These are phyloP conservation scores for Lasiodiplodia theobromae DNA, from an alignment of 2,329 filamentous ascomycete genomes.

Conservation along the genomic window DNA sequence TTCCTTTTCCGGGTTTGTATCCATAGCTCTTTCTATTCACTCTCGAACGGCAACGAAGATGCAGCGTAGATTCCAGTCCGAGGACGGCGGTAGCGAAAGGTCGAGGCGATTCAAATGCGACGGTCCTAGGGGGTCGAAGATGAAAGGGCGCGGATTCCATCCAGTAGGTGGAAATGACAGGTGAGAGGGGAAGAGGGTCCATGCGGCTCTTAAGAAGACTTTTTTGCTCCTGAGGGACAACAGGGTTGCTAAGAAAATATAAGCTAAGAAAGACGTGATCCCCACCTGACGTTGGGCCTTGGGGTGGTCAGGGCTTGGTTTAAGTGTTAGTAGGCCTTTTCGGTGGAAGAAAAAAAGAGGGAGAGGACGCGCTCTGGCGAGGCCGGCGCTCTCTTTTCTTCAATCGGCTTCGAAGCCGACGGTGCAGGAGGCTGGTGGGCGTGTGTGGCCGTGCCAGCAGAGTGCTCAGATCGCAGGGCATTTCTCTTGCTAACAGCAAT, in stretches of 20 bases:
- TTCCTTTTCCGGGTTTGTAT: background rate
- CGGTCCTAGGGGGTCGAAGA: background rate
- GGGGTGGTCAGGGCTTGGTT: slow-evolving; percentile 2
- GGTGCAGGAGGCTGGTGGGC: background rate
- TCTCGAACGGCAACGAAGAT: background rate
- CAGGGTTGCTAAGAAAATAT: slow-evolving; percentile 3
- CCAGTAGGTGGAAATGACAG: background rate
- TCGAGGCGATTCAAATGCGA: background rate
- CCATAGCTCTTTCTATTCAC: background rate
- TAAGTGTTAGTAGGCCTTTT: background rate
- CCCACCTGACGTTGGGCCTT: slow-evolving; percentile 14
- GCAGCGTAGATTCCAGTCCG: background rate
- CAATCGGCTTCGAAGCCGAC: background rate
- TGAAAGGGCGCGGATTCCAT: background rate
- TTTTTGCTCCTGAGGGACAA: slow-evolving; percentile 8
- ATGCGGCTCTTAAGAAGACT: slow-evolving; percentile 3
- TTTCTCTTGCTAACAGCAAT: slow-evolving; percentile 19
- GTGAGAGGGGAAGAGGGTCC: background rate
- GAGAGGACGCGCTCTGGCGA: background rate
- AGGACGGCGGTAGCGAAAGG: background rate
- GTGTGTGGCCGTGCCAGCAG: slow-evolving; percentile 15
- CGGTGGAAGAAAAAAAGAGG: background rate
- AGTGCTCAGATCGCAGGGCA: slow-evolving; percentile 22
- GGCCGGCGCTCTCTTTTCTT: background rate
- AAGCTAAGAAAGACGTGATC: slow-evolving; percentile 26